phyloP scores from a whole-genome alignment of 2,329 filamentous ascomycete genomes.

The Lachnellula cervina region DNA sequence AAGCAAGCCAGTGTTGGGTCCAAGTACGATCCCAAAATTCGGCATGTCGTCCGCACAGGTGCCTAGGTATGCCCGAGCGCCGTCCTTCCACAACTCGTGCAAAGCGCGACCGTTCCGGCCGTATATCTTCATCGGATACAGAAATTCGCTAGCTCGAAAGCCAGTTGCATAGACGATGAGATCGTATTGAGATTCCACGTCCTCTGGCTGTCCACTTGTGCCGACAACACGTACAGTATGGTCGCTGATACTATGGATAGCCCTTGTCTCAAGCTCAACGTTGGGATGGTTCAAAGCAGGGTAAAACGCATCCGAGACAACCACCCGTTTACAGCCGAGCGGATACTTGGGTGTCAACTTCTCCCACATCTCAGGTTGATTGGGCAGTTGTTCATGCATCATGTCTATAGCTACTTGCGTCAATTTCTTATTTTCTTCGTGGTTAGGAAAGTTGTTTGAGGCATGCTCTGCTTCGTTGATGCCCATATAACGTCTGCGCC shows the following conservation, averaged over 20 bases:
- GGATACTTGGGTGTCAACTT: slow-evolving; percentile 38
- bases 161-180: slow-evolving; percentile 15
- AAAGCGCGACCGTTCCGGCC: slow-evolving; percentile 16
- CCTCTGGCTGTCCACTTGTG: background rate
- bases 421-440: background rate
- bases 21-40: slow-evolving; percentile 15
- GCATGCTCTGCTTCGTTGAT: background rate
- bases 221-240: slow-evolving; percentile 7
- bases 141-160: slow-evolving; percentile 34
- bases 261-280: slow-evolving; percentile 5
- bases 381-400: slow-evolving; percentile 30
- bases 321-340: slow-evolving; percentile 30
- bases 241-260: slow-evolving; percentile 10
- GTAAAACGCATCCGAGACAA: slow-evolving; percentile 29
- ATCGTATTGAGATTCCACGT: slow-evolving; percentile 6
- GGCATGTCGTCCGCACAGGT: slow-evolving; percentile 4
- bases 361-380: slow-evolving; percentile 34
- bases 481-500: background rate
- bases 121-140: slow-evolving; percentile 32
- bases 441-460: background rate
- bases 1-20: slow-evolving; percentile 13
- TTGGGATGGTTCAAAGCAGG: slow-evolving; percentile 8
- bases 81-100: background rate
- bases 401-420: background rate
- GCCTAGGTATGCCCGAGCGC: background rate